phyloP scores from a whole-genome alignment of 805 yeast species.

The Candida ficus region DNA sequence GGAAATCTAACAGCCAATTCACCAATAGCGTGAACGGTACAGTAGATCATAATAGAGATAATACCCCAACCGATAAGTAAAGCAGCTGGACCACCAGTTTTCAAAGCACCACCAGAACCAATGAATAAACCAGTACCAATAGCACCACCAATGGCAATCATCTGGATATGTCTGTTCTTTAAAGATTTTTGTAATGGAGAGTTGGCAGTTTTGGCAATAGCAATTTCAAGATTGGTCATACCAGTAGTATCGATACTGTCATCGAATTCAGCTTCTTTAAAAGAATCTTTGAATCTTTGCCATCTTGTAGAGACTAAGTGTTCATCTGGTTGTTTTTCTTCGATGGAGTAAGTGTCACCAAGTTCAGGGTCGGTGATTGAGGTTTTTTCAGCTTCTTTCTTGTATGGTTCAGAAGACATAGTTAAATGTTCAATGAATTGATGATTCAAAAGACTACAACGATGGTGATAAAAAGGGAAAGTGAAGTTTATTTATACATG shows the following conservation, averaged over 20 bases:
- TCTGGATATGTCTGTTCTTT: conserved; percentile 54
- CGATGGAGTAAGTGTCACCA: conserved; percentile 20
- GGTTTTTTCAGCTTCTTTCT: conserved; percentile 6
- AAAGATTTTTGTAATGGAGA: conserved; percentile 32
- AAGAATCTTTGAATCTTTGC: conserved; percentile 19
- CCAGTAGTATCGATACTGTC: conserved; percentile 11
- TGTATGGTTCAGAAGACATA: conserved; percentile 9
- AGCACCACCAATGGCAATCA: conserved; percentile 81
- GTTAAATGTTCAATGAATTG: no score
- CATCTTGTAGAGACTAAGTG: conserved; percentile 16
- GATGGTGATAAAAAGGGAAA: no score
- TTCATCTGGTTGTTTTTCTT: conserved; percentile 4
- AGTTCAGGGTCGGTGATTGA: conserved; percentile 19
- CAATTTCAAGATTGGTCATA: conserved; percentile 40
- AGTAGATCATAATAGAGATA: conserved; percentile 43
- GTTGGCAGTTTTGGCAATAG: conserved; percentile 27
- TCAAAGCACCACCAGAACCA: conserved; percentile 60
- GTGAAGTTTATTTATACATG: no score
- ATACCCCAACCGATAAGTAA: conserved; percentile 39
- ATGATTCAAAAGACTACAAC: no score
- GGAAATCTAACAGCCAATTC: conserved; percentile 63
- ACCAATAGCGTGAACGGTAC: conserved; percentile 51
- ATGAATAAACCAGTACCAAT: conserved; percentile 82
- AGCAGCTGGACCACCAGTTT: conserved; percentile 58
- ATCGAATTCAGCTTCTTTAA: conserved; percentile 11